Evolutionary conservation across 192 early-diverging fungal species (phyloP).

Genomic region (Spinellus fusiger): DNA sequence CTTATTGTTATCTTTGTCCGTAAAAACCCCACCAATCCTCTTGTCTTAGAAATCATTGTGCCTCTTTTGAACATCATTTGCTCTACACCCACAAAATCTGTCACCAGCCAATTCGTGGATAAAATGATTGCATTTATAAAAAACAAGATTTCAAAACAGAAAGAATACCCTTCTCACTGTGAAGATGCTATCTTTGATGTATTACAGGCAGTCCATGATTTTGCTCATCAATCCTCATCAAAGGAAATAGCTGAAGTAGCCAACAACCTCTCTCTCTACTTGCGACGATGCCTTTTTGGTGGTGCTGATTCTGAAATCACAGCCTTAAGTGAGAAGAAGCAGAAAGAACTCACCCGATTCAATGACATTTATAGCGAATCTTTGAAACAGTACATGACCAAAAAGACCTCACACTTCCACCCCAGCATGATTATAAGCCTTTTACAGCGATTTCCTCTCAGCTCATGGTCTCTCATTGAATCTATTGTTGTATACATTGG

Average conservation of each 20-base stretch:
- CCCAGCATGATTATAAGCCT: conserved; percentile 64
- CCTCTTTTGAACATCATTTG: conserved; percentile 61
- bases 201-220: conserved; percentile 62
- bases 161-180: conserved; percentile 57
- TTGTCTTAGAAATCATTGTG: conserved; percentile 66
- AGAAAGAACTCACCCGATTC: conserved; percentile 32
- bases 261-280: conserved; percentile 48
- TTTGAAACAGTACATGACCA: conserved; percentile 68
- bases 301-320: conserved; percentile 38
- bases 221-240: conserved; percentile 58
- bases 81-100: conserved; percentile 44
- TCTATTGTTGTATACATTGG: conserved; percentile 46
- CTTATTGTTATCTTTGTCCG: conserved; percentile 73
- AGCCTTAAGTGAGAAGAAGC: conserved; percentile 25
- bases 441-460: conserved; percentile 50
- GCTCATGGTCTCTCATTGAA: conserved; percentile 57
- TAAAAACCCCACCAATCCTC: conserved; percentile 58
- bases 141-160: conserved; percentile 55
- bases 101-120: conserved; percentile 60
- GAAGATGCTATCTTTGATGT: conserved; percentile 51
- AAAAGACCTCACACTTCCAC: conserved; percentile 64
- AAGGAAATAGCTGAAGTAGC: conserved; percentile 47
- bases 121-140: conserved; percentile 60
- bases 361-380: conserved; percentile 50
- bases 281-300: conserved; percentile 53